Conservation (phyloP, 2,329 filamentous ascomycete species). For the Exophiala viscosa region DNA sequence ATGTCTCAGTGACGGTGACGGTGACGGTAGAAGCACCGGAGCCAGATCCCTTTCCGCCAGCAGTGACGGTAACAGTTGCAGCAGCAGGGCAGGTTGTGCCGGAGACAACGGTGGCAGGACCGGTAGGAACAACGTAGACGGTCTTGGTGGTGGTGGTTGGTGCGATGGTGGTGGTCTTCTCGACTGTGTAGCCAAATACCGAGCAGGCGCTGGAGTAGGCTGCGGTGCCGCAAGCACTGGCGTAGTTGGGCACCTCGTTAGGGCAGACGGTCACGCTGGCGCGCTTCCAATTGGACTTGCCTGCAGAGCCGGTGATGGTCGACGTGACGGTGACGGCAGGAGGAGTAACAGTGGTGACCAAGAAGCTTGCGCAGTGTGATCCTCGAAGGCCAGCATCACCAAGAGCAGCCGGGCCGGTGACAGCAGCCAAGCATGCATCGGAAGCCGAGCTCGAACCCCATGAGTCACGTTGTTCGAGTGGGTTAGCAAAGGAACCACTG, state of each 20-base stretch:
- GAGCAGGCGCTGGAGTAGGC: constrained; percentile 26
- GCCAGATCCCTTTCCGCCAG: not conserved
- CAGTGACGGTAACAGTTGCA: constrained; percentile 3
- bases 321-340: constrained; percentile 17
- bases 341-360: constrained; percentile 21
- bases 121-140: constrained; percentile 24
- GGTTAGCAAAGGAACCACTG: constrained; percentile 24
- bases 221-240: constrained; percentile 24
- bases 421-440: constrained; percentile 26
- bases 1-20: constrained; percentile 8
- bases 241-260: constrained; percentile 29
- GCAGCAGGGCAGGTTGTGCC: constrained; percentile 18
- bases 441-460: constrained; percentile 1
- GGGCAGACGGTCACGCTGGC: constrained; percentile 26
- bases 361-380: constrained; percentile 26
- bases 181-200: constrained; percentile 21
- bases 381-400: constrained; percentile 23
- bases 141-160: constrained; percentile 29
- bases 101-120: constrained; percentile 4
- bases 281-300: constrained; percentile 20
- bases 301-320: constrained; percentile 12
- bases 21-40: constrained; percentile 2
- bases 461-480: constrained; percentile 5
- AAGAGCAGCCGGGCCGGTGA: constrained; percentile 27
- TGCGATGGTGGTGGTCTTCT: constrained; percentile 25